Evolutionary conservation across 768 basidiomycete genomes (phyloP).

Genomic region (Lactarius indigo): DNA sequence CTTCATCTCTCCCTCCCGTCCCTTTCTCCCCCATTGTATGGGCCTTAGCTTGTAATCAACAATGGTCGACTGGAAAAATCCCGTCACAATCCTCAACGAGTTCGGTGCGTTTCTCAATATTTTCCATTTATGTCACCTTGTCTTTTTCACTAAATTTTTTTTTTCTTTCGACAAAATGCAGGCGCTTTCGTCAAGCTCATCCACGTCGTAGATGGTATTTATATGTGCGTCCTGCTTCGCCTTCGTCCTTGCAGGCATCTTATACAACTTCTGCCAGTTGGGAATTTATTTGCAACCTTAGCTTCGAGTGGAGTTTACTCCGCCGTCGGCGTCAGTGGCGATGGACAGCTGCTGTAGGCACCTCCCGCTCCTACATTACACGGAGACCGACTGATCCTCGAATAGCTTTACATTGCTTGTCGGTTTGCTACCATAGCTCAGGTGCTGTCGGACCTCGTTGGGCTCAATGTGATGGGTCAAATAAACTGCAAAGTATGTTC

Average conservation of each 20-base stretch:
- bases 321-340: slow-evolving; percentile 19
- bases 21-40: neutral
- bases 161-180: neutral
- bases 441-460: slow-evolving; percentile 12
- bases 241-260: neutral
- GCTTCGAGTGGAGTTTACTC: slow-evolving; percentile 21
- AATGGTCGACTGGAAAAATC: slow-evolving; percentile 25
- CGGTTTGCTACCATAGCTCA: slow-evolving; percentile 11
- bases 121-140: neutral
- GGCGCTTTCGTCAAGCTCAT: slow-evolving; percentile 20
- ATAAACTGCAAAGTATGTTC: slow-evolving; percentile 19
- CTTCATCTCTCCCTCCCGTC: neutral
- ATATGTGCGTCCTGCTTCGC: slow-evolving; percentile 15
- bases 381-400: neutral
- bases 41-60: neutral
- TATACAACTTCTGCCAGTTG: slow-evolving; percentile 9
- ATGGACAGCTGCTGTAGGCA: slow-evolving; percentile 19
- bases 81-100: slow-evolving; percentile 7
- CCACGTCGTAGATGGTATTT: slow-evolving; percentile 23
- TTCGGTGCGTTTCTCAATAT: neutral
- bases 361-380: neutral
- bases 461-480: slow-evolving; percentile 10
- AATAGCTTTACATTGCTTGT: slow-evolving; percentile 19
- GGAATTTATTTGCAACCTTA: slow-evolving; percentile 22
- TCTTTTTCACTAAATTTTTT: neutral